A percentile compares a stretch with the other conserved stretches of the same genome.
Evolutionary conservation across 2,329 filamentous ascomycete species (phyloP).

Genomic region (Plenodomus tracheiphilus): DNA sequence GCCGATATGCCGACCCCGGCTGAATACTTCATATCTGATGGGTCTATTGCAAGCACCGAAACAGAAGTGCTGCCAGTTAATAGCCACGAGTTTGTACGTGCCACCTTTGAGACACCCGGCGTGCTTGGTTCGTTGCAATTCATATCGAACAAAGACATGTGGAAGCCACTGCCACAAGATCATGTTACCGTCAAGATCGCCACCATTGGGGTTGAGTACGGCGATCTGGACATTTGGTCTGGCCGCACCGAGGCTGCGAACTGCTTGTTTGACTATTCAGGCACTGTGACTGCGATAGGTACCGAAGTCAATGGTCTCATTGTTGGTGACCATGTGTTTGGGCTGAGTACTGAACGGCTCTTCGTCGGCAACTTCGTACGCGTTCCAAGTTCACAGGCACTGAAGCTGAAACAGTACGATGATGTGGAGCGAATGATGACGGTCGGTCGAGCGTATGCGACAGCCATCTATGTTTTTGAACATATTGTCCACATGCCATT

Average conservation of each 20-base stretch:
- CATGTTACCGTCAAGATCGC: slow-evolving; percentile 18
- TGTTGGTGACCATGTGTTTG: slow-evolving; percentile 12
- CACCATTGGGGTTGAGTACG: slow-evolving; percentile 25
- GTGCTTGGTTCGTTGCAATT: slow-evolving; percentile 27
- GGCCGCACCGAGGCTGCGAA: slow-evolving; percentile 22
- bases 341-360: slow-evolving; percentile 11
- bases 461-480: slow-evolving; percentile 21
- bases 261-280: slow-evolving; percentile 6
- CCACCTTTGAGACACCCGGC: slow-evolving; percentile 13
- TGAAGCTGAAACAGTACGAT: slow-evolving; percentile 8
- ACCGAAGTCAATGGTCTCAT: slow-evolving; percentile 2
- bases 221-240: slow-evolving; percentile 18
- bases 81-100: neutral
- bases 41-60: too few relatives aligned
- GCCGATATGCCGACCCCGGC: too few relatives aligned
- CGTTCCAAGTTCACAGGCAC: slow-evolving; percentile 5
- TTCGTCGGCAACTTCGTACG: slow-evolving; percentile 27
- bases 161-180: slow-evolving; percentile 15
- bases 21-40: too few relatives aligned
- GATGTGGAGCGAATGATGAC: too few relatives aligned
- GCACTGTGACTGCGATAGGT: slow-evolving; percentile 18
- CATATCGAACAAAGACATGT: slow-evolving; percentile 11
- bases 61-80: slow-evolving; percentile 1
- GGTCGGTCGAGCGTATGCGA: too few relatives aligned
- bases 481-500: slow-evolving; percentile 2